phyloP scores from a whole-genome alignment of 768 basidiomycete species.

The Boletus sp. region DNA sequence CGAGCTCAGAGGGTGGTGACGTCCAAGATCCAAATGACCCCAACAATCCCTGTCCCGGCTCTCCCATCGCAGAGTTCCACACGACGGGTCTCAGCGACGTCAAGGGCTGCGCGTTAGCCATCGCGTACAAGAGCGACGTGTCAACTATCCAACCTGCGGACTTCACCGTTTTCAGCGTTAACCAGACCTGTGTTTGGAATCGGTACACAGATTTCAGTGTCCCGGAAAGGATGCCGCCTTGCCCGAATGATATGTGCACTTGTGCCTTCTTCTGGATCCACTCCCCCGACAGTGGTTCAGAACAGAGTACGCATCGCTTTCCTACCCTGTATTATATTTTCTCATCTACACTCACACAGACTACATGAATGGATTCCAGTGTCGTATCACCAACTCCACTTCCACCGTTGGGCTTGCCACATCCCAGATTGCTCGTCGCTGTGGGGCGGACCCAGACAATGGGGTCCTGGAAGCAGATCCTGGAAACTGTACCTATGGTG shows the following conservation, averaged over 20 bases:
- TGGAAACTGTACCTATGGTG: slow-evolving; percentile 70
- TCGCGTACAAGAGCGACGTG: slow-evolving; percentile 70
- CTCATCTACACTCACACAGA: slow-evolving; percentile 32
- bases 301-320: slow-evolving; percentile 49
- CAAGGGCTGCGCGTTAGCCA: slow-evolving; percentile 65
- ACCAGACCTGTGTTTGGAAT: slow-evolving; percentile 72
- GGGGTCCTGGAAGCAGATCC: slow-evolving; percentile 41
- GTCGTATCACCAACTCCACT: slow-evolving; percentile 53
- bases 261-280: slow-evolving; percentile 80
- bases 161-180: slow-evolving; percentile 71
- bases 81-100: slow-evolving; percentile 53
- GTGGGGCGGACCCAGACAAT: slow-evolving; percentile 55
- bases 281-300: slow-evolving; percentile 54
- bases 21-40: slow-evolving; percentile 45
- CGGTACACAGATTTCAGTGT: slow-evolving; percentile 68
- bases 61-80: slow-evolving; percentile 45
- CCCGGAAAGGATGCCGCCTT: slow-evolving; percentile 64
- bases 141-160: slow-evolving; percentile 58
- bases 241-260: slow-evolving; percentile 57
- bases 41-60: slow-evolving; percentile 51
- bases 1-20: slow-evolving; percentile 50
- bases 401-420: slow-evolving; percentile 51
- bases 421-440: slow-evolving; percentile 59
- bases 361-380: slow-evolving; percentile 76
- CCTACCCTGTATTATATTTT: background rate